phyloP scores from a whole-genome alignment of 2,329 filamentous ascomycete genomes.

The Blastomyces emzantsi region DNA sequence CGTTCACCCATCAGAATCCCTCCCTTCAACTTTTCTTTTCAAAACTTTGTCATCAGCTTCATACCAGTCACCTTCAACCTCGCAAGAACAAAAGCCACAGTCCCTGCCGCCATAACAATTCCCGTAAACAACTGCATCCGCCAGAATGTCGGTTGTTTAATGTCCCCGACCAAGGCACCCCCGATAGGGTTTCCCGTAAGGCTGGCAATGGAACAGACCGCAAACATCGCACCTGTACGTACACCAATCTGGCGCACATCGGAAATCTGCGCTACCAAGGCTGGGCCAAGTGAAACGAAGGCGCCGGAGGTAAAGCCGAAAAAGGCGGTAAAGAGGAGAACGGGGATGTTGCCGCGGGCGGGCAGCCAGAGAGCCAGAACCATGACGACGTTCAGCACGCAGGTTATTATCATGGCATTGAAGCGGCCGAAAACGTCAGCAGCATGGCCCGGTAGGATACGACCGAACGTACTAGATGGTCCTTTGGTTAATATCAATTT shows the following conservation, averaged over 20 bases:
- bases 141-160: slow-evolving; percentile 45
- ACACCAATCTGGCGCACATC: slow-evolving; percentile 62
- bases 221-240: slow-evolving; percentile 56
- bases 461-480: slow-evolving; percentile 42
- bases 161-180: slow-evolving; percentile 48
- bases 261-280: slow-evolving; percentile 60
- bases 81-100: slow-evolving; percentile 30
- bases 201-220: slow-evolving; percentile 53
- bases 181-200: slow-evolving; percentile 60
- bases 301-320: slow-evolving; percentile 63
- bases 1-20: not conserved
- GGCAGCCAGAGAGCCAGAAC: slow-evolving; percentile 50
- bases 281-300: slow-evolving; percentile 54
- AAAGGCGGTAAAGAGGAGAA: slow-evolving; percentile 56
- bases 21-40: not conserved
- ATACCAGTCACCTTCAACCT: slow-evolving; percentile 29
- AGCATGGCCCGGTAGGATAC: slow-evolving; percentile 46
- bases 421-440: slow-evolving; percentile 48
- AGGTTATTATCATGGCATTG: slow-evolving; percentile 47
- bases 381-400: slow-evolving; percentile 37
- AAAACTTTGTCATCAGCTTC: slow-evolving; percentile 23
- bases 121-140: slow-evolving; percentile 60
- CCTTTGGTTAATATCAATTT: not conserved
- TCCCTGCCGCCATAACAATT: slow-evolving; percentile 41
- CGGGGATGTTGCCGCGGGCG: slow-evolving; percentile 44